These are phyloP conservation scores for Tillandsia fasciculata DNA, from an alignment of 176 grass and related monocot genomes.

Conservation along the genomic window DNA sequence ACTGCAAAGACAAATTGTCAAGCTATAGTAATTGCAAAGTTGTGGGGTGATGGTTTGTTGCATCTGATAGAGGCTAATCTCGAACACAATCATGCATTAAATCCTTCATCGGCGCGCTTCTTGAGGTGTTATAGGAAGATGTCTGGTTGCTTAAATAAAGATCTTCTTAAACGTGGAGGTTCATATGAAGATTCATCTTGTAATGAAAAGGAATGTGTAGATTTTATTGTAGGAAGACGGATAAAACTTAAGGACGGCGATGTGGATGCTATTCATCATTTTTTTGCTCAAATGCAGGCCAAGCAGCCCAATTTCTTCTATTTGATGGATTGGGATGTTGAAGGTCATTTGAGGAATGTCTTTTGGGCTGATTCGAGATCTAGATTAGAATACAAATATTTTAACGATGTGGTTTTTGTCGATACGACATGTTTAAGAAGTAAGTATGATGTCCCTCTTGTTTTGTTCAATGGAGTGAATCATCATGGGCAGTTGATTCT, in stretches of 20 bases:
- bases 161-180: conserved; percentile 49
- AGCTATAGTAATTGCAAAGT: conserved; percentile 48
- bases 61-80: conserved; percentile 59
- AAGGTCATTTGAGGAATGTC: conserved; percentile 60
- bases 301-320: conserved; percentile 68
- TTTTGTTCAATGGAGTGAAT: conserved; percentile 52
- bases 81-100: conserved; percentile 54
- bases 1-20: conserved; percentile 73
- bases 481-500: conserved; percentile 60
- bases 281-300: conserved; percentile 52
- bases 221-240: conserved; percentile 45
- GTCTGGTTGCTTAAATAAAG: conserved; percentile 55
- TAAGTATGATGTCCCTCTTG: conserved; percentile 44
- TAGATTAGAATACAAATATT: conserved; percentile 50
- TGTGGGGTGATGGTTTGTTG: conserved; percentile 53
- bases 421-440: conserved; percentile 59
- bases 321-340: conserved; percentile 59
- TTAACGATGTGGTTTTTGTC: conserved; percentile 45
- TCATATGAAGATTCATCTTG: conserved; percentile 28
- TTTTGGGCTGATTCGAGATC: conserved; percentile 75
- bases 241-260: conserved; percentile 49
- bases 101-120: conserved; percentile 39
- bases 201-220: conserved; percentile 24
- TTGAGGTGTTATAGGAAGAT: conserved; percentile 60
- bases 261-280: conserved; percentile 32